Evolutionary conservation across 2,329 filamentous ascomycete genomes (phyloP), one percentile per base, ranked within the genome.

Genomic region (Calonectria montana): DNA sequence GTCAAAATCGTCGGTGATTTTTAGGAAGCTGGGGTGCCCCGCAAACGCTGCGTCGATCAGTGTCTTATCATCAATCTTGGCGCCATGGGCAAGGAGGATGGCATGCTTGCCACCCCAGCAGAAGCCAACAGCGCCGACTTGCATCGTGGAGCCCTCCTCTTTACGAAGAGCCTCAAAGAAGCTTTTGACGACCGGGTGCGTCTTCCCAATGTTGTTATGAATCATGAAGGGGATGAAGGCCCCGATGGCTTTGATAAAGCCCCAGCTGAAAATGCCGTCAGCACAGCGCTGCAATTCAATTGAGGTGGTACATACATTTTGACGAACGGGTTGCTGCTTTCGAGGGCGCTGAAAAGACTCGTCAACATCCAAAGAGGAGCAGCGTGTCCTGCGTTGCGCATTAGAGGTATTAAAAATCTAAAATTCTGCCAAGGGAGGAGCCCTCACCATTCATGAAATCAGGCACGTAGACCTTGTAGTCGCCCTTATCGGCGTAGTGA

Each of bases 51-150:
- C 88, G 73, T 90, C 86, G 48, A 91, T 80, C 12, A 91, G 82
- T 3, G 83, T 80, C 71, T 78, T 78, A 43, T 75, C 80, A 21
- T 80, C 76, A 6, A 81, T 59, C 15, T 69, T 53, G 29, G 50
- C 62, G 37, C 84, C 83, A 18, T 85, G 83, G 13, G 85, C 83
- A 4, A 92, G 84, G n/a, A 85, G 78, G 10, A 90, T 78, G 2
- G 85, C 81, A 74, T 91, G 86, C 72, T 88, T 88, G 27, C 89
- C 91, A 27, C 91, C 91, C 90, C 90, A 92, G 83, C 90, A 92
- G 82, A 91, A 92, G 0, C 91, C 91, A 0, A 88, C 88, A 0
- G 85, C 87, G 25, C 86, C 89, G 55, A 92, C 81, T 18, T 81
- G 80, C 8, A 83, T 76, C 61, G 45, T 59, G 6, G 73, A 69